Evolutionary conservation across 129 eudicot species (phyloP), one percentile per base, ranked within the genome.

Genomic region (Tagetes patula): DNA sequence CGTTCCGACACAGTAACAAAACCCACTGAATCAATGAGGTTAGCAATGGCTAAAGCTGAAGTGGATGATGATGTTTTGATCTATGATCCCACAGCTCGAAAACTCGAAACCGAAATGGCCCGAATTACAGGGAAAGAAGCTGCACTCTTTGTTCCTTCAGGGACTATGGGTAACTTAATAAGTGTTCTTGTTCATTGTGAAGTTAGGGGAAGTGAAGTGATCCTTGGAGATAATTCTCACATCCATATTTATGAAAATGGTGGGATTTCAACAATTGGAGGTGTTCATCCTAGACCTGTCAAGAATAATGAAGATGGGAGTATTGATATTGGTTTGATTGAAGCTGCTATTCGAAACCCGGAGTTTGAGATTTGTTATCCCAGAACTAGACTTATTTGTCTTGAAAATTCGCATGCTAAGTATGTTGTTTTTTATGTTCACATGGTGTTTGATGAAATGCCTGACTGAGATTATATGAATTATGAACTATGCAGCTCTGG

Each of bases 111-210:
- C 3, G 91, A 94, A 84, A 81, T 94, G 89, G 94, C 96, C 0
- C 92, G 78, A 71, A 83, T 94, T 13, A 81, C 83, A 53, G 96
- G 99, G 58, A 94, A 94, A 65, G 97, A 94, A 76, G 97, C 93
- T 1, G 97, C 81, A 4, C 80, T 94, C 20, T 94, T 94, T 80
- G 99, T 94, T 58, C 99, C 99, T 42, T 94, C 99, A 1, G 99
- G 99, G 33, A 94, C 99, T 38, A 94, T 94, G 99, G 99, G 97
- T 59, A 94, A 94, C 78, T 91, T 94, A 8, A 94, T 94, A 0
- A 84, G 93, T 55, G 96, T 94, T 61, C 93, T 94, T 5, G 89
- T 85, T 54, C 99, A 94, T 60, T 94, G 99, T 72, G 85, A 94
- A 5, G 74, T 88, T 37, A 83, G 99, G 76, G 99, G 99, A 1